phyloP scores from a whole-genome alignment of 495 filamentous ascomycete genomes.

The Hypoxylon crocopeplum region DNA sequence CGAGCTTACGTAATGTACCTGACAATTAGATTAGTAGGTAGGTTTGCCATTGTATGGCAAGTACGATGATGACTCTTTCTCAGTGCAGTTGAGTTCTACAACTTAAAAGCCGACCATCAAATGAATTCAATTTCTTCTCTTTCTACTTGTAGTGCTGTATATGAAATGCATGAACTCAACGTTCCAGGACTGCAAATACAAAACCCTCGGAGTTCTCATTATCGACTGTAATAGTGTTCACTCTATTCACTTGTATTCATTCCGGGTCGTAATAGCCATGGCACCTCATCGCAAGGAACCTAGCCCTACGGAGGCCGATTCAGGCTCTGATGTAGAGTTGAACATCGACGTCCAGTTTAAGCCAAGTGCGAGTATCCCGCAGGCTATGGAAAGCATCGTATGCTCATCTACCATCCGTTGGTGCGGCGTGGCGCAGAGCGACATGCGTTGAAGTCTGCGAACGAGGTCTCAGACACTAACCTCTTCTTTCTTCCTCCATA shows the following conservation, averaged over 20 bases:
- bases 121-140: neutral
- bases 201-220: no score
- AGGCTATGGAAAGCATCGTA: constrained; percentile 37
- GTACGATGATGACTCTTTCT: constrained; percentile 1
- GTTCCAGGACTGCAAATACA: no score
- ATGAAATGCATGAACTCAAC: no score
- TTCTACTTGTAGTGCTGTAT: neutral
- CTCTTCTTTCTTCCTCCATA: neutral
- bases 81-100: no score
- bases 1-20: no score
- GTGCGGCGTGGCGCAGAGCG: neutral
- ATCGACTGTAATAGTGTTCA: no score
- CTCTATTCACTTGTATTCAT: no score
- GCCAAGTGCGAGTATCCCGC: constrained; percentile 8
- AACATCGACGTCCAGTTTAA: constrained; percentile 10
- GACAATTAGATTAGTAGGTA: no score
- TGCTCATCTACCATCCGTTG: neutral
- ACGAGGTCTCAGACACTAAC: neutral
- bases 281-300: constrained; percentile 17
- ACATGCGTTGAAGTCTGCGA: neutral
- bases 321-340: constrained; percentile 21
- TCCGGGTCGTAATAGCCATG: constrained; percentile 22
- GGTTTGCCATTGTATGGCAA: no score
- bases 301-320: constrained; percentile 21
- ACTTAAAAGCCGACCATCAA: no score